Evolutionary conservation across 257 asterid genomes (phyloP), one percentile per base, ranked within the genome.

Genomic region (Nicotiana tomentosiformis): DNA sequence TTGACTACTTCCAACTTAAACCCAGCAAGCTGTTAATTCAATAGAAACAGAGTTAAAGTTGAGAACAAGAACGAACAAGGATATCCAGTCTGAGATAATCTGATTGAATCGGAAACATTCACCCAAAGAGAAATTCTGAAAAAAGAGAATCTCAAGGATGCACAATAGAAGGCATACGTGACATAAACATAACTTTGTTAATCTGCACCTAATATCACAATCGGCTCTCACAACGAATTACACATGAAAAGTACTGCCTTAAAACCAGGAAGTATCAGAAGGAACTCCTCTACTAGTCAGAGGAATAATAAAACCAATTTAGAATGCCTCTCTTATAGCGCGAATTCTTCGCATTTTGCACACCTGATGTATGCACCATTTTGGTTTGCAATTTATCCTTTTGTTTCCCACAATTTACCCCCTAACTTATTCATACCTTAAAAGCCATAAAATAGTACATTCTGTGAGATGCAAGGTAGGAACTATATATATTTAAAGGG

Each of bases 1-100:
- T 96, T 94, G 64, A 91, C 97, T 82, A 96, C 93, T 87, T 94
- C 98, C 88, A 96, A 88, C 87, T 94, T 92, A 90, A 96, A 96
- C 82, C 99, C 99, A 7, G 99, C 98, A 84, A 96, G 97, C 99
- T 96, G 95, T 81, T 84, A 83, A 79, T 83, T 83, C 79, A 76
- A 51, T 16, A 51, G 80, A 76, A 51, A 76, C 46, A 76, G 26
- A 29, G 64, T 29, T 76, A 51, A 76, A 26, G 9, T 26, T 51
- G 29, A 76, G 46, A 76, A 76, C 64, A 29, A 76, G 29, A 76
- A 76, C 29, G 5, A 51, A 51, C 64, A 76, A 74, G 46, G 23
- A 16, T 29, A 26, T 76, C 80, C 80, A 53, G 46, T 76, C 80
- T 70, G n/a, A 23, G 61, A 46, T 72, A 20, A 46, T 72, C 43